Evolutionary conservation across 805 yeast species (phyloP).

Genomic region (Hanseniaspora vineae): DNA sequence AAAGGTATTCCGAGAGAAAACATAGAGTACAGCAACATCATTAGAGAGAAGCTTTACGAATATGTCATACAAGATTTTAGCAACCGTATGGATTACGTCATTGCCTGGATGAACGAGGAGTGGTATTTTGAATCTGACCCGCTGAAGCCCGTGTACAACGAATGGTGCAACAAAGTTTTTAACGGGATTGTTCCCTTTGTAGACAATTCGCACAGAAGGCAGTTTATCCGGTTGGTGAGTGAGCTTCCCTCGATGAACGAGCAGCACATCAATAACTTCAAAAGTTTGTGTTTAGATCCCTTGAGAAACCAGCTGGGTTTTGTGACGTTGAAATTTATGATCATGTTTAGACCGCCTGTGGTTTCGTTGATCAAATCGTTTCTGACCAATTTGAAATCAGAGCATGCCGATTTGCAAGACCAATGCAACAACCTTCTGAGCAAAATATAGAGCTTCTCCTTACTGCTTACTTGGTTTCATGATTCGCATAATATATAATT

Average conservation of each 20-base stretch:
- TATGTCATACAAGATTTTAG: slow-evolving; percentile 66
- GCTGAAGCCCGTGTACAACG: slow-evolving; percentile 29
- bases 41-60: slow-evolving; percentile 59
- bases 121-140: slow-evolving; percentile 32
- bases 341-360: slow-evolving; percentile 87
- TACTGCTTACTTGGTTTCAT: no score
- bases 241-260: slow-evolving; percentile 72
- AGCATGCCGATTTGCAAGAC: slow-evolving; percentile 15
- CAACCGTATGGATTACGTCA: slow-evolving; percentile 55
- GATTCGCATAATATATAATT: no score
- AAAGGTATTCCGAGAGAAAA: slow-evolving; percentile 47
- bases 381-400: slow-evolving; percentile 12
- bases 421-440: slow-evolving; percentile 12
- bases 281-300: slow-evolving; percentile 75
- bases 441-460: background rate
- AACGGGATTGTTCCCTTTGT: slow-evolving; percentile 76
- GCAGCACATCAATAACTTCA: slow-evolving; percentile 48
- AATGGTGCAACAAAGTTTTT: slow-evolving; percentile 58
- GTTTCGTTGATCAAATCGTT: slow-evolving; percentile 26
- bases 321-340: slow-evolving; percentile 65
- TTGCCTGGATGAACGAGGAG: slow-evolving; percentile 93
- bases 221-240: slow-evolving; percentile 69
- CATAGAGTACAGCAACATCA: slow-evolving; percentile 39
- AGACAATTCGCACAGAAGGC: slow-evolving; percentile 68
- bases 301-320: slow-evolving; percentile 69